Base-by-base conservation (phyloP, 257 asterid species). In the Fraxinus anomala region DNA sequence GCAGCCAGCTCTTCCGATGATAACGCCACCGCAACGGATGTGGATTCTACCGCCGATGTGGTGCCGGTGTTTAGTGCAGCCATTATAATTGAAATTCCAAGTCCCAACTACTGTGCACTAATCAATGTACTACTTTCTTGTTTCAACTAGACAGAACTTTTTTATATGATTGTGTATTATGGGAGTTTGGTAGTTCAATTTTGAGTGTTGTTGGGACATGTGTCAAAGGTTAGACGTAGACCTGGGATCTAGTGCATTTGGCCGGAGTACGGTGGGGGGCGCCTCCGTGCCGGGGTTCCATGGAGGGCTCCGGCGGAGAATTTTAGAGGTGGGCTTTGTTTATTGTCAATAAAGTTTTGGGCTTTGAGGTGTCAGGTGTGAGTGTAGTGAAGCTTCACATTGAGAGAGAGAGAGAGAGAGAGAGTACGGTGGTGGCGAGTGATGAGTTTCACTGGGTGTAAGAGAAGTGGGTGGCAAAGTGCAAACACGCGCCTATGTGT, bases 1-100 rank as follows among this genome's bases (percentile, higher is more conserved):
- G 96, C 97, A 2, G 95, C 86, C 8, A 81, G 74, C 80, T 89
- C 97, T 56, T 90, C 97, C 12, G 91, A 83, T 13, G 88, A 69
- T 12, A 61, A 63, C 80, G 4, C 74, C 80, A 61, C 82, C 44
- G 3, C 33, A 1, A 42, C 82, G 70, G 80, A 65, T 23, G 83
- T 44, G 40, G 86, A 24, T 54, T 81, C 91, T 76, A 72, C 85
- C 51, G 85, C 82, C 37, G 87, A 36, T n/a, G 91, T 70, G 67
- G 79, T 84, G 68, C 82, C 83, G 78, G 87, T 82, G 84, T 86
- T 85, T 28, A 88, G 83, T 73, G 97, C 86, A 28, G 94, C 94
- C 93, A 88, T 86, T 84, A 63, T 63, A 26, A 63, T 63, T 26
- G 30, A 51, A 63, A 61, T 17, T 21, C 68, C 80, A 67, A 30